phyloP scores from a whole-genome alignment of 192 early-diverging fungal genomes.

The Chytriomyces confervae region DNA sequence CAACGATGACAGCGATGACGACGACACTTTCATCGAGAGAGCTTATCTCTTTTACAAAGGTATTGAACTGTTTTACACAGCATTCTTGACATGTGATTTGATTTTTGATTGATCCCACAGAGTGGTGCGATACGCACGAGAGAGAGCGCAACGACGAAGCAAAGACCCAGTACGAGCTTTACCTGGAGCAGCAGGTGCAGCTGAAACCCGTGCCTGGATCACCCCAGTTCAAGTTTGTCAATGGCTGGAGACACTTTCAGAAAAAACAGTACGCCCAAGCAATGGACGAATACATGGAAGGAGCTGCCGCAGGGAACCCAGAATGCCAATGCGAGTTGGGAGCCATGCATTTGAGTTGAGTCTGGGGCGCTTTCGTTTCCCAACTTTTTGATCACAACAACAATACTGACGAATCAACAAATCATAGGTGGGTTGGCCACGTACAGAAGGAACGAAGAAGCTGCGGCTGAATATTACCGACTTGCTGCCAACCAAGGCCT shows the following conservation, averaged over 20 bases:
- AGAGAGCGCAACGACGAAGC: neutral
- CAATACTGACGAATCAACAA: neutral
- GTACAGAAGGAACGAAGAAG: neutral
- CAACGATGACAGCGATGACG: too few relatives aligned
- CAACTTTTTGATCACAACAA: neutral
- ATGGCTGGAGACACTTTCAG: neutral
- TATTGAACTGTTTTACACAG: too few relatives aligned
- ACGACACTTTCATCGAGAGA: too few relatives aligned
- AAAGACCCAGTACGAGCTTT: neutral
- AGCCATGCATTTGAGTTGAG: neutral
- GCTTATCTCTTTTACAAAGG: too few relatives aligned
- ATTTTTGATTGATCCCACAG: neutral
- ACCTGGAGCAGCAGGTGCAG: neutral
- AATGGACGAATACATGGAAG: neutral
- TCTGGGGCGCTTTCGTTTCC: neutral
- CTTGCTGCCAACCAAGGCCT: conserved; percentile 14
- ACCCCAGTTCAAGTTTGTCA: neutral
- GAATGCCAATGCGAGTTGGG: conserved; percentile 1
- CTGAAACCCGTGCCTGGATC: neutral
- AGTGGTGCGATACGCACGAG: neutral
- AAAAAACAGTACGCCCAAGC: neutral
- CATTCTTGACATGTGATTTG: too few relatives aligned
- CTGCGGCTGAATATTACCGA: neutral
- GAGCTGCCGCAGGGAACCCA: neutral
- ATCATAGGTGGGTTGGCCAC: neutral